These are phyloP conservation scores for Syzygium grande DNA, from an alignment of 345 rosid genomes.

Conservation along the genomic window DNA sequence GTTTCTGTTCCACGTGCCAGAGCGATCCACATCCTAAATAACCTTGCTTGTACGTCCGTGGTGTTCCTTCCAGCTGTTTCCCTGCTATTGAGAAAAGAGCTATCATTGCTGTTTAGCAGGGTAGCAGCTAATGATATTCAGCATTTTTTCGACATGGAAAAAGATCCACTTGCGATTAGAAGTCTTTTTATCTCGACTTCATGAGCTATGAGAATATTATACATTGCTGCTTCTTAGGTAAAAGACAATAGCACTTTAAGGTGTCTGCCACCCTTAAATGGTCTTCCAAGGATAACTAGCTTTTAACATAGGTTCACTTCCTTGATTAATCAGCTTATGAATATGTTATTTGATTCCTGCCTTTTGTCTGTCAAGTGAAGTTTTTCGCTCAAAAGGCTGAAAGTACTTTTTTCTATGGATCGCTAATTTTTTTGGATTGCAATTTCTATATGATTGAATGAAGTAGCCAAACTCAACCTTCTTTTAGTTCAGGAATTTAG, in stretches of 20 bases:
- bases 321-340: background rate
- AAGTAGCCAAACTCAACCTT: background rate
- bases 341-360: background rate
- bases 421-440: background rate
- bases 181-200: background rate
- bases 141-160: background rate
- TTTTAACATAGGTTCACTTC: background rate
- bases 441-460: background rate
- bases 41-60: background rate
- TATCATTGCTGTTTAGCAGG: background rate
- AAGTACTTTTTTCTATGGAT: background rate
- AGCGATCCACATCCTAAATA: background rate
- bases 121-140: background rate
- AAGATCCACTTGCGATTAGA: background rate
- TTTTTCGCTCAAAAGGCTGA: background rate
- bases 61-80: background rate
- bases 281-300: background rate
- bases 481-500: background rate
- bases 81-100: background rate
- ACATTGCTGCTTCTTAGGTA: background rate
- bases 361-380: background rate
- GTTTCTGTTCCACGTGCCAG: background rate
- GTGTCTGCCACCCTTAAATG: background rate
- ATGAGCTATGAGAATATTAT: background rate
- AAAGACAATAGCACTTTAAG: background rate